Conservation (phyloP, 768 basidiomycete species). For the Suillus tomentosus region DNA sequence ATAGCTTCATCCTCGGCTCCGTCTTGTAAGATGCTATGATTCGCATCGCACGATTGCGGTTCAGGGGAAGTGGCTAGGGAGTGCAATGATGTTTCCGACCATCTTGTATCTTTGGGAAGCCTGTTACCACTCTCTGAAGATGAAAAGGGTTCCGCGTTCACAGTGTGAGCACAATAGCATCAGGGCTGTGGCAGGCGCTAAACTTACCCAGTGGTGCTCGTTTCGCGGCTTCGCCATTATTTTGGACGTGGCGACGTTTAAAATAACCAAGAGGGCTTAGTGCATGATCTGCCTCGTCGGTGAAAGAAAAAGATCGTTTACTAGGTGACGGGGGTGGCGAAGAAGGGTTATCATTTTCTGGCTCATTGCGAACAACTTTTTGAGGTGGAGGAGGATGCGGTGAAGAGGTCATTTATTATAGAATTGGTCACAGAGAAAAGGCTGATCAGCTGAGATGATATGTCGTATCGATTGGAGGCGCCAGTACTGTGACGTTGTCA, state of each 20-base stretch:
- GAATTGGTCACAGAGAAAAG: background rate
- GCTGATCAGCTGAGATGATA: background rate
- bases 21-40: slow-evolving; percentile 15
- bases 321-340: slow-evolving; percentile 18
- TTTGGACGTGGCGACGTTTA: slow-evolving; percentile 26
- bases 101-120: slow-evolving; percentile 9
- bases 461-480: background rate
- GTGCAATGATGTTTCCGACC: slow-evolving; percentile 14
- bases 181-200: slow-evolving; percentile 1
- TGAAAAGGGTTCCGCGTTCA: slow-evolving; percentile 31
- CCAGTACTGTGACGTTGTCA: too few relatives aligned
- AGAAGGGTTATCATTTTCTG: slow-evolving; percentile 18
- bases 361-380: background rate
- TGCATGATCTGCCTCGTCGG: slow-evolving; percentile 17
- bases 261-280: slow-evolving; percentile 14
- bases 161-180: slow-evolving; percentile 4
- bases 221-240: slow-evolving; percentile 12
- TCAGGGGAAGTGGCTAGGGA: slow-evolving; percentile 12
- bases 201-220: slow-evolving; percentile 31
- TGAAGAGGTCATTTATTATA: background rate
- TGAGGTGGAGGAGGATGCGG: too few relatives aligned
- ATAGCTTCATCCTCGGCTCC: slow-evolving; percentile 6
- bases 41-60: slow-evolving; percentile 21
- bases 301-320: slow-evolving; percentile 25
- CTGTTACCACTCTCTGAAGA: slow-evolving; percentile 24